Percentiles rank a stretch among this genome's conserved stretches.
These are phyloP conservation scores for Ascochyta clinopodiicola DNA, from an alignment of 2,329 filamentous ascomycete species.

Conservation along the genomic window DNA sequence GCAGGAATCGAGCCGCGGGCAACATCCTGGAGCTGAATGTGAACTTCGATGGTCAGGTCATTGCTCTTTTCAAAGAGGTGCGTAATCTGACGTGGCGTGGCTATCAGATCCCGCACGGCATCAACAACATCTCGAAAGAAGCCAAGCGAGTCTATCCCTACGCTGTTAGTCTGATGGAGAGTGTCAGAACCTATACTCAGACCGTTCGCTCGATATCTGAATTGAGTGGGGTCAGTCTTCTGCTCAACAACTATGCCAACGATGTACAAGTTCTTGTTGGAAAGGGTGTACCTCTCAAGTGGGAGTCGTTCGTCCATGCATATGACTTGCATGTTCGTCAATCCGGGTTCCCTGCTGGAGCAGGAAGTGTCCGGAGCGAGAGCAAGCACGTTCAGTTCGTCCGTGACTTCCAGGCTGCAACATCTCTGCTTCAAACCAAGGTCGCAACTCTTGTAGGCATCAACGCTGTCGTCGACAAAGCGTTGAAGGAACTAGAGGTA, in stretches of 20 bases:
- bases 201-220: slow-evolving; percentile 82
- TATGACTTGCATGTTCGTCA: slow-evolving; percentile 87
- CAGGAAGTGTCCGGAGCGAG: slow-evolving; percentile 67
- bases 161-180: slow-evolving; percentile 98
- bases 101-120: slow-evolving; percentile 90
- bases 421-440: slow-evolving; percentile 88
- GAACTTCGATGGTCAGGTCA: slow-evolving; percentile 97
- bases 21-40: slow-evolving; percentile 87
- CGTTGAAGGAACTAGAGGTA: slow-evolving; percentile 79
- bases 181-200: slow-evolving; percentile 90
- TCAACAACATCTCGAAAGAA: slow-evolving; percentile 96
- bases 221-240: slow-evolving; percentile 85
- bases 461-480: slow-evolving; percentile 80
- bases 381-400: slow-evolving; percentile 98
- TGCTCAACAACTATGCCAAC: slow-evolving; percentile 90
- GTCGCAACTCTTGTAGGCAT: slow-evolving; percentile 79
- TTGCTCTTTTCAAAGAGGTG: slow-evolving; percentile 98
- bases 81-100: slow-evolving; percentile 95
- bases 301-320: slow-evolving; percentile 97
- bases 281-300: slow-evolving; percentile 88
- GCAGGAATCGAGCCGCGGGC: slow-evolving; percentile 85
- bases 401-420: slow-evolving; percentile 85
- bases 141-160: slow-evolving; percentile 99
- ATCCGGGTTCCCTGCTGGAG: slow-evolving; percentile 63
- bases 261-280: slow-evolving; percentile 83